Evolutionary conservation across 306 rosid species (phyloP).

Genomic region (Hylodesmum podocarpum): DNA sequence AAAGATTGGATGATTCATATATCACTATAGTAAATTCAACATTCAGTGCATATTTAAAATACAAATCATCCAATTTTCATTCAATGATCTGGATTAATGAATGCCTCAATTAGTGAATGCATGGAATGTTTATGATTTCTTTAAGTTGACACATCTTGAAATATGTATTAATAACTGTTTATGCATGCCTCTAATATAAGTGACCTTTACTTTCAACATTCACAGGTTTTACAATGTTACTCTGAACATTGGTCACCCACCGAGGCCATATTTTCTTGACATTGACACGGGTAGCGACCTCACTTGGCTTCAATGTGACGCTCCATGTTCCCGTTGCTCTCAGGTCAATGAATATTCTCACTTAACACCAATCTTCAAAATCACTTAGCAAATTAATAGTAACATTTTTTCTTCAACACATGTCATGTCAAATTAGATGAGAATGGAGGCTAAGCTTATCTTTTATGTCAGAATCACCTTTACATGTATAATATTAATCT

Average conservation of each 20-base stretch:
- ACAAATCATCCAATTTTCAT: neutral
- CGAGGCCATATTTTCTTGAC: constrained; percentile 88
- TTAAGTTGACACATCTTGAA: neutral
- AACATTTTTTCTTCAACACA: neutral
- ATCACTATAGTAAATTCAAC: neutral
- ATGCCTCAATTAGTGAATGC: neutral
- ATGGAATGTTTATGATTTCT: neutral
- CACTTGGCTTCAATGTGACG: constrained; percentile 98
- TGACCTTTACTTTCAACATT: constrained; percentile 4
- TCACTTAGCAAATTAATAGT: neutral
- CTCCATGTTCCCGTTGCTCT: constrained; percentile 77
- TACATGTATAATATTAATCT: neutral
- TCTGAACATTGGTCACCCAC: constrained; percentile 72
- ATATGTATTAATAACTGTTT: too few relatives aligned
- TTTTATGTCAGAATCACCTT: too few relatives aligned
- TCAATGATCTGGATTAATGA: neutral
- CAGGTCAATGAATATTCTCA: constrained; percentile 45
- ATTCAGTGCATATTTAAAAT: neutral
- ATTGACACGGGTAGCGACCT: constrained; percentile 97
- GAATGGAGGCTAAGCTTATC: neutral
- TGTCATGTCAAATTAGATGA: neutral
- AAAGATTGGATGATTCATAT: neutral
- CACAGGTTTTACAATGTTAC: constrained; percentile 85
- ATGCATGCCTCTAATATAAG: neutral
- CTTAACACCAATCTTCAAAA: neutral